phyloP scores from a whole-genome alignment of 2,329 filamentous ascomycete genomes.

The Graphilbum fragrans region DNA sequence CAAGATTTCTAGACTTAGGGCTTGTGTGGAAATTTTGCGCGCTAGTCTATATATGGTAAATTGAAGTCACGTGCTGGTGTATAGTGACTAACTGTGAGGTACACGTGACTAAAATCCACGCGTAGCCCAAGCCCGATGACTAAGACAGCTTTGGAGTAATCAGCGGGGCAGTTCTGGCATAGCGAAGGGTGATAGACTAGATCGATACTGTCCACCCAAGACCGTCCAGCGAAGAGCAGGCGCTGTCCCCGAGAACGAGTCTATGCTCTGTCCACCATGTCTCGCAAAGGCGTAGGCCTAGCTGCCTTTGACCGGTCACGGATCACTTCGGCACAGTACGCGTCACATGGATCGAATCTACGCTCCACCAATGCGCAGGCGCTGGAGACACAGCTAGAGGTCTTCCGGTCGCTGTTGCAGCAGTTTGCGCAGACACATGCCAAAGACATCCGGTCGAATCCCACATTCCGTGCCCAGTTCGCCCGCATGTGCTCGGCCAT shows the following conservation, averaged over 20 bases:
- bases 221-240: too few species aligned
- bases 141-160: too few species aligned
- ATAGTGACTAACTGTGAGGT: too few species aligned
- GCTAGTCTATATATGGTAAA: slow-evolving; percentile 3
- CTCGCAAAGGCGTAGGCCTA: slow-evolving; percentile 76
- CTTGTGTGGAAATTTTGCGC: slow-evolving; percentile 10
- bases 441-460: slow-evolving; percentile 91
- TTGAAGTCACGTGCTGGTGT: too few species aligned
- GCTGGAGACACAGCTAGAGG: slow-evolving; percentile 82
- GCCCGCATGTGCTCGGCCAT: slow-evolving; percentile 97
- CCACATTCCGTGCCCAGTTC: slow-evolving; percentile 90
- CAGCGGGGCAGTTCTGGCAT: too few species aligned
- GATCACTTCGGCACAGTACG: slow-evolving; percentile 79
- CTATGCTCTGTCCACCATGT: too few species aligned
- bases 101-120: too few species aligned
- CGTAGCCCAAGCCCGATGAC: too few species aligned
- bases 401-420: slow-evolving; percentile 90
- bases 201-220: too few species aligned
- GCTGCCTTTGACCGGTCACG: slow-evolving; percentile 80
- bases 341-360: slow-evolving; percentile 78
- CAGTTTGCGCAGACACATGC: slow-evolving; percentile 92
- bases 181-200: too few species aligned
- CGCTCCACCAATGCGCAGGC: slow-evolving; percentile 74
- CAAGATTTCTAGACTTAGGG: slow-evolving; percentile 7
- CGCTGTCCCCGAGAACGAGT: too few species aligned